These are phyloP conservation scores for Pistacia integerrima DNA, from an alignment of 345 rosid genomes.

Conservation along the genomic window DNA sequence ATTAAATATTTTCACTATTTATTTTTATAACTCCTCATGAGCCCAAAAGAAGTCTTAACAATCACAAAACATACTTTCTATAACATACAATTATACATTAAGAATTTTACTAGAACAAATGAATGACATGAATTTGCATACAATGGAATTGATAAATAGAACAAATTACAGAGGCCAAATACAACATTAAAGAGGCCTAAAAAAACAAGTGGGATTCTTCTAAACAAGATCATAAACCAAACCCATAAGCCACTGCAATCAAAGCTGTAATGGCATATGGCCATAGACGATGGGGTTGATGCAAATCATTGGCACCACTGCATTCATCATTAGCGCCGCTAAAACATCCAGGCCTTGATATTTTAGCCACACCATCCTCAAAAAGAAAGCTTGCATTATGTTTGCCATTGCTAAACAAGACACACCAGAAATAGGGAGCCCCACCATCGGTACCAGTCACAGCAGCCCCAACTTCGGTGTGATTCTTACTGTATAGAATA, in stretches of 20 bases:
- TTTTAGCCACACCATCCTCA: constrained; percentile 58
- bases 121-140: background rate
- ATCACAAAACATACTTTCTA: background rate
- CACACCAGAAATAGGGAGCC: constrained; percentile 74
- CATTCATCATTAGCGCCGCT: constrained; percentile 73
- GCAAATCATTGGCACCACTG: constrained; percentile 38
- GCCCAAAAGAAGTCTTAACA: too few species aligned
- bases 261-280: constrained; percentile 23
- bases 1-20: too few species aligned
- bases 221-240: constrained; percentile 32
- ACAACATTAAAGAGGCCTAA: constrained; percentile 2
- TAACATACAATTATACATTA: background rate
- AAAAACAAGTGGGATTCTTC: constrained; percentile 18
- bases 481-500: constrained; percentile 56
- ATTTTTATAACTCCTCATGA: too few species aligned
- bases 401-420: constrained; percentile 68
- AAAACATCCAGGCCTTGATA: constrained; percentile 61
- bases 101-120: background rate
- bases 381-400: constrained; percentile 55
- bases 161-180: constrained; percentile 6
- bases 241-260: constrained; percentile 31
- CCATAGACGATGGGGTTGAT: constrained; percentile 28
- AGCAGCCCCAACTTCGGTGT: constrained; percentile 74
- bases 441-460: constrained; percentile 63
- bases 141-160: constrained; percentile 9